A percentile compares a stretch with the other conserved stretches of the same genome.
These are phyloP conservation scores for Tylopilus sp. DNA, from an alignment of 1,284 basidiomycete species.

Conservation along the genomic window DNA sequence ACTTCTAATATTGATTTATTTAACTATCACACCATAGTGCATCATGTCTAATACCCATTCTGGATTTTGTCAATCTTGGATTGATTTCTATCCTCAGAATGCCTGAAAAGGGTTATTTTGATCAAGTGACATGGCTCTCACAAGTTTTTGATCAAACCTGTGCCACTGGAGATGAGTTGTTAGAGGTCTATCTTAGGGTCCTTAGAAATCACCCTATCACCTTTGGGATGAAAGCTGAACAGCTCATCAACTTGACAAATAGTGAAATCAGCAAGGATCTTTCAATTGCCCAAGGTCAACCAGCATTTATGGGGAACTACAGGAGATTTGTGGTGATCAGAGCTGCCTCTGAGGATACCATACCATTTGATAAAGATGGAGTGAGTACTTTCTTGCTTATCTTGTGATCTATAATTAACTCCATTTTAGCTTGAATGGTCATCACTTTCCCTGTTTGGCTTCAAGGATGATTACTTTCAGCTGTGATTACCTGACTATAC, in stretches of 20 bases:
- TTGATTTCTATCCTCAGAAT: constrained; percentile 19
- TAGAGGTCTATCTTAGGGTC: constrained; percentile 15
- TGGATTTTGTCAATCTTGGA: constrained; percentile 25
- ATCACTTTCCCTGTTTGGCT: constrained; percentile 35
- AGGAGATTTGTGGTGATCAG: constrained; percentile 59
- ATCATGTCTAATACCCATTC: constrained; percentile 19
- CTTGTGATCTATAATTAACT: constrained; percentile 5
- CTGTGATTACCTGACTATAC: constrained; percentile 1
- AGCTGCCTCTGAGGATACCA: constrained; percentile 32
- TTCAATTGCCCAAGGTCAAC: constrained; percentile 42
- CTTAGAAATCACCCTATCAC: constrained; percentile 10
- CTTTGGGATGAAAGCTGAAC: constrained; percentile 17
- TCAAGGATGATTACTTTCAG: constrained; percentile 41
- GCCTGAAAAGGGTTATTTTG: constrained; percentile 11
- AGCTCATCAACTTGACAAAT: constrained; percentile 19
- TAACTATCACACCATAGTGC: constrained; percentile 12
- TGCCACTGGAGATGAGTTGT: constrained; percentile 12
- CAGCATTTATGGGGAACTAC: constrained; percentile 51
- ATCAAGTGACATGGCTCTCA: constrained; percentile 21
- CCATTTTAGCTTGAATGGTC: constrained; percentile 39
- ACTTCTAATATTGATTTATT: background rate
- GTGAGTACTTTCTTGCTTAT: constrained; percentile 27
- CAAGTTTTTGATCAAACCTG: constrained; percentile 9
- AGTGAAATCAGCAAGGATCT: constrained; percentile 23
- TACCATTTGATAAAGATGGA: constrained; percentile 30